phyloP scores from a whole-genome alignment of 139 green algal genomes.

The Coelastrella sp. region DNA sequence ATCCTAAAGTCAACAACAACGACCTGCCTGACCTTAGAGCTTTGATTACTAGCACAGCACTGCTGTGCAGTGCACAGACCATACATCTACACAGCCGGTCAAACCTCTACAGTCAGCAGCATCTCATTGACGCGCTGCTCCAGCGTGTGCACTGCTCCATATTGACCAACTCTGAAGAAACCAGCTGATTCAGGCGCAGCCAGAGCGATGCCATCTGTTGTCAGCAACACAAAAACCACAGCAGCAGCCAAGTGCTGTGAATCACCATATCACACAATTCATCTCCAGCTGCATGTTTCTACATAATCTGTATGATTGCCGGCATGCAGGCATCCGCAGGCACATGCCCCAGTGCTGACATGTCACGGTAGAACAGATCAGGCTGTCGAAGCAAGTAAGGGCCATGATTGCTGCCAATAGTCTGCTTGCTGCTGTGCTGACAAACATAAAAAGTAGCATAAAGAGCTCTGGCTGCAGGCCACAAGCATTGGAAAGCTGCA shows the following conservation, averaged over 20 bases:
- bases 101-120: conserved; percentile 61
- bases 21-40: too few species aligned
- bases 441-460: neutral
- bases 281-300: neutral
- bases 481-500: neutral
- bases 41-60: too few species aligned
- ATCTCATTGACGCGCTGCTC: conserved; percentile 71
- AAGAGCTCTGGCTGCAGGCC: neutral
- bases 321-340: too few species aligned
- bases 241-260: neutral
- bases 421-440: too few species aligned
- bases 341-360: too few species aligned
- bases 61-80: too few species aligned
- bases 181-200: conserved; percentile 56
- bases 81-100: too few species aligned
- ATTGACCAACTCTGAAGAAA: conserved; percentile 70
- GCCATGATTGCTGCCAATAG: too few species aligned
- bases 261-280: too few species aligned
- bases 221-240: conserved; percentile 1
- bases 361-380: too few species aligned
- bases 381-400: too few species aligned
- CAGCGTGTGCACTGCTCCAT: conserved; percentile 68
- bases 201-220: conserved; percentile 65
- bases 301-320: neutral
- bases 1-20: too few species aligned